Evolutionary conservation across 495 filamentous ascomycete genomes (phyloP), one percentile per base, ranked within the genome.

Genomic region (Neurospora sublineolata): DNA sequence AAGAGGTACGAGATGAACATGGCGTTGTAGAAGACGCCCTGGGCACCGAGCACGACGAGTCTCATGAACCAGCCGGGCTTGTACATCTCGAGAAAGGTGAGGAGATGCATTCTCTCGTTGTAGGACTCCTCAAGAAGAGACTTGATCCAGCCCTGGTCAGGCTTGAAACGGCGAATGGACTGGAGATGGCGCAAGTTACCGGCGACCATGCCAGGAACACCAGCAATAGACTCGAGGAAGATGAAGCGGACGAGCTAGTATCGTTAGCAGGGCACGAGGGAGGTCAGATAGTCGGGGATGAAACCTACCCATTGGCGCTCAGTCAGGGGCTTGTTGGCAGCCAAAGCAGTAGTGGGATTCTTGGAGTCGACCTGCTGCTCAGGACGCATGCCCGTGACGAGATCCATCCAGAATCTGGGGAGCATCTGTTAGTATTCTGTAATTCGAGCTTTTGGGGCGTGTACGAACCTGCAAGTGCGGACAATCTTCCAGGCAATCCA

Each of bases 121-220:
- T 91, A 97, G 67, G 89, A 89, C 82, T 99, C 95, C 79, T 97
- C 95, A 1, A 98, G 86, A 0, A 98, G 86, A 0, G 93, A 97
- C 79, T 97, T 94, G 74, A 99, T 98, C 94, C 95, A 98, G 78
- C 96, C 95, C 74, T 97, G 97, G 79, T 99, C 95, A 44, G 94
- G 82, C 83, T 93, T 93, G 83, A 99, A 89, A 16, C 89, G 85
- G 69, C 96, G 85, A 70, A 99, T 82, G 75, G 89, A 93, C 76
- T 91, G 87, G 8, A 99, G 83, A 80, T 99, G 95, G 37, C 95
- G 85, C 14, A 98, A 82, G 90, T 96, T 97, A 9, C 94, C 95
- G 0, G 90, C 95, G 6, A 98, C 96, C 93, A 98, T 98, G 0
- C 96, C 96, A 0, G 96, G 96, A 0, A 99, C 95, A 23, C 91